Evolutionary conservation across 768 basidiomycete species (phyloP).

Genomic region (Pleurotus ostreatus): DNA sequence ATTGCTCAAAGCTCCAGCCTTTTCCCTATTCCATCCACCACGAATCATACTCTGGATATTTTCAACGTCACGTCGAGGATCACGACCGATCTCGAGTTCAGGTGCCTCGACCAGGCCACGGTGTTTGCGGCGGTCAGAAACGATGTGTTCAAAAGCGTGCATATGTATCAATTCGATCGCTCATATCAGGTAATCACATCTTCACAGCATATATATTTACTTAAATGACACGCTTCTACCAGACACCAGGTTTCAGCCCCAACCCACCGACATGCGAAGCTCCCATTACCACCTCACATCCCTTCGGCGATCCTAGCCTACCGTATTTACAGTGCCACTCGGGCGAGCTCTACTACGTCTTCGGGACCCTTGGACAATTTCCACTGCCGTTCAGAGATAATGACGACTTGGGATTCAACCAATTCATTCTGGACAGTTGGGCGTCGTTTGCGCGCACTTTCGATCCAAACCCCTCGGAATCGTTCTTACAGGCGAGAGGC

Average conservation of each 20-base stretch:
- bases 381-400: conserved; percentile 40
- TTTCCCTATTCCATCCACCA: conserved; percentile 34
- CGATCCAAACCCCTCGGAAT: conserved; percentile 40
- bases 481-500: conserved; percentile 38
- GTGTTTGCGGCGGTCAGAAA: conserved; percentile 38
- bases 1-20: conserved; percentile 16
- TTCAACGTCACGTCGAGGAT: conserved; percentile 44
- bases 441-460: conserved; percentile 41
- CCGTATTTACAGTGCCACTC: conserved; percentile 45
- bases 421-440: conserved; percentile 42
- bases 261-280: conserved; percentile 41
- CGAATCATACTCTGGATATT: conserved; percentile 33
- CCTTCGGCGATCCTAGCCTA: conserved; percentile 39
- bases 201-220: too few species aligned
- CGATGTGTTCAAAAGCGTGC: conserved; percentile 36
- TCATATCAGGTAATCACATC: conserved; percentile 25
- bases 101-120: conserved; percentile 47
- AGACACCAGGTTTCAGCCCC: conserved; percentile 34
- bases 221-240: background rate
- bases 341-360: conserved; percentile 26
- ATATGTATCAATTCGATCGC: conserved; percentile 44
- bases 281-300: conserved; percentile 34
- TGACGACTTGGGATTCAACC: conserved; percentile 40
- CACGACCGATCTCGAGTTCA: conserved; percentile 42
- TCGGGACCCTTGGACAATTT: conserved; percentile 33